Percentiles rank a stretch among this genome's conserved stretches.
Evolutionary conservation across 202 grass and related monocot species (phyloP).

Genomic region (Musa balbisiana): DNA sequence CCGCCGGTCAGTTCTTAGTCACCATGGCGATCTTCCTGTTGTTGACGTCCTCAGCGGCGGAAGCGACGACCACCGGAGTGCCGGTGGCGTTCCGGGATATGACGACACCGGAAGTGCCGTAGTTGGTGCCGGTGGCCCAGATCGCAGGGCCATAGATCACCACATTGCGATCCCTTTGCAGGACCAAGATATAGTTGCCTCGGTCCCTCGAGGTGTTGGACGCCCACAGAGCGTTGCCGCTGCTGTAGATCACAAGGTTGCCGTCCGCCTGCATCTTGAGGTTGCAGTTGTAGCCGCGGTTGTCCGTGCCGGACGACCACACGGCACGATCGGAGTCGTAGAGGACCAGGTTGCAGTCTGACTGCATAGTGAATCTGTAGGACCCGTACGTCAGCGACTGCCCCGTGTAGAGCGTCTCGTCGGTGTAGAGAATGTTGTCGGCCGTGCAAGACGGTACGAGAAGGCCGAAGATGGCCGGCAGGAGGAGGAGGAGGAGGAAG

Average conservation of each 20-base stretch:
- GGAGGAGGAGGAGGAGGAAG: constrained; percentile 9
- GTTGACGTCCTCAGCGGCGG: background rate
- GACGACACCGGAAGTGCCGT: background rate
- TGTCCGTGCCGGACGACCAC: constrained; percentile 17
- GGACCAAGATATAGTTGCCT: background rate
- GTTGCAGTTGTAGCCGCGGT: background rate
- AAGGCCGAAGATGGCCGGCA: constrained; percentile 13
- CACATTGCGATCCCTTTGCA: background rate
- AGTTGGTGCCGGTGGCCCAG: constrained; percentile 7
- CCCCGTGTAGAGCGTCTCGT: constrained; percentile 1
- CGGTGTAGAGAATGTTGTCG: constrained; percentile 21
- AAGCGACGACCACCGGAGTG: background rate
- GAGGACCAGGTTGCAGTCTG: constrained; percentile 34
- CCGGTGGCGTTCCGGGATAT: background rate
- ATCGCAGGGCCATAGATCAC: background rate
- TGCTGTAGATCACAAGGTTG: constrained; percentile 27
- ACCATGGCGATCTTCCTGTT: constrained; percentile 12
- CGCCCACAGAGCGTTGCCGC: background rate
- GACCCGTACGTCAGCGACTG: constrained; percentile 19
- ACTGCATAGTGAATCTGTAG: constrained; percentile 26
- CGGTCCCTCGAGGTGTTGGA: constrained; percentile 8
- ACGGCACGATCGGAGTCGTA: constrained; percentile 5
- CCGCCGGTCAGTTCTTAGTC: background rate
- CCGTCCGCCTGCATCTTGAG: constrained; percentile 26
- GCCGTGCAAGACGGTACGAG: constrained; percentile 13